Evolutionary conservation across 768 basidiomycete species (phyloP).

Genomic region (Filobasidium floriforme): DNA sequence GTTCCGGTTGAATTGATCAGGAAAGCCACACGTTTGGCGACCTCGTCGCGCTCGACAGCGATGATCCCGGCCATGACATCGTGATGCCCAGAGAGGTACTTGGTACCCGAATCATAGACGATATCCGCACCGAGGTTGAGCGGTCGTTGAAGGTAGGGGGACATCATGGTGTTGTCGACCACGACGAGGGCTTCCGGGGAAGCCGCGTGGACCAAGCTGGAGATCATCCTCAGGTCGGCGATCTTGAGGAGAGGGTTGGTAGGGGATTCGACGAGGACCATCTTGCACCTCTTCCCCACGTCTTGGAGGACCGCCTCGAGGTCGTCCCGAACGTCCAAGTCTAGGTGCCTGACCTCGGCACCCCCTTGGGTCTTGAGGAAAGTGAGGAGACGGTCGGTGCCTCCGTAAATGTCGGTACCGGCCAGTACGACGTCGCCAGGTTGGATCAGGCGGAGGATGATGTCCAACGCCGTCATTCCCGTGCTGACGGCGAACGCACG

Average conservation of each 20-base stretch:
- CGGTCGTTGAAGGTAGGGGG: slow-evolving; percentile 90
- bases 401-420: slow-evolving; percentile 95
- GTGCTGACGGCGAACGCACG: slow-evolving; percentile 90
- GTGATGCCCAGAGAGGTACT: slow-evolving; percentile 95
- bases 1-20: slow-evolving; percentile 90
- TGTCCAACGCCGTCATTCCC: slow-evolving; percentile 95
- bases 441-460: slow-evolving; percentile 86
- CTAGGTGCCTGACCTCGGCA: slow-evolving; percentile 83
- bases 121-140: slow-evolving; percentile 93
- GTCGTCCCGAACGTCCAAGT: slow-evolving; percentile 52
- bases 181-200: slow-evolving; percentile 42
- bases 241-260: slow-evolving; percentile 97
- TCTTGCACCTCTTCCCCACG: slow-evolving; percentile 47
- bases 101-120: slow-evolving; percentile 95
- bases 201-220: slow-evolving; percentile 64
- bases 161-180: slow-evolving; percentile 98
- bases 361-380: slow-evolving; percentile 83
- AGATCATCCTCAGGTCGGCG: slow-evolving; percentile 76
- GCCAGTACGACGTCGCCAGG: slow-evolving; percentile 94
- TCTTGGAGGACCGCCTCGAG: slow-evolving; percentile 22
- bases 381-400: slow-evolving; percentile 85
- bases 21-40: slow-evolving; percentile 84
- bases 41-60: slow-evolving; percentile 79
- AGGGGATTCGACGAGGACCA: slow-evolving; percentile 95
- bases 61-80: slow-evolving; percentile 98